Conservation (phyloP, 1,284 basidiomycete species). For the Tylopilus sp. region DNA sequence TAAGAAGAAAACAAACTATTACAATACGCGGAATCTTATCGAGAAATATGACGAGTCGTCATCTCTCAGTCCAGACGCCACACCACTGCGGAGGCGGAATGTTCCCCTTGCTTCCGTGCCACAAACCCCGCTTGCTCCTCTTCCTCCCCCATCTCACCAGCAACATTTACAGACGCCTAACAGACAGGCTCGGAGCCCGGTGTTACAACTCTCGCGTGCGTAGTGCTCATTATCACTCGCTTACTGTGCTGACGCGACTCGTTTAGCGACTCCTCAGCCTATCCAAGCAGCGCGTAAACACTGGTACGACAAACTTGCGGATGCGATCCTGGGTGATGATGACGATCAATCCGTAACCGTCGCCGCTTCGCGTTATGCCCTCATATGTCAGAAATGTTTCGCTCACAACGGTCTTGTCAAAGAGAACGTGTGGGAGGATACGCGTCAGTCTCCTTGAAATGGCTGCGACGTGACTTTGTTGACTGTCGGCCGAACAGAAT, state of each 20-base stretch:
- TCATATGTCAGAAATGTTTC: slow-evolving; percentile 93
- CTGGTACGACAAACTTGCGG: slow-evolving; percentile 87
- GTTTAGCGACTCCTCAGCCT: slow-evolving; percentile 36
- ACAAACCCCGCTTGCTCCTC: slow-evolving; percentile 21
- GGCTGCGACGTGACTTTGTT: not conserved
- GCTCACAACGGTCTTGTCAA: slow-evolving; percentile 91
- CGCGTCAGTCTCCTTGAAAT: slow-evolving; percentile 58
- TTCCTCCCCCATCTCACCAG: slow-evolving; percentile 19
- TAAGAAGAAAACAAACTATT: slow-evolving; percentile 96
- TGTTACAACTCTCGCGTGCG: slow-evolving; percentile 42
- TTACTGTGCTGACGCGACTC: slow-evolving; percentile 9
- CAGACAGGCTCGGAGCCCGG: slow-evolving; percentile 15
- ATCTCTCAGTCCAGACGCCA: slow-evolving; percentile 24
- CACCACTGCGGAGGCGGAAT: slow-evolving; percentile 35
- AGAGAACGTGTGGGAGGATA: slow-evolving; percentile 83
- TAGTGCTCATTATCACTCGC: slow-evolving; percentile 5
- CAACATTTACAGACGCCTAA: slow-evolving; percentile 23
- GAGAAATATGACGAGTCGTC: slow-evolving; percentile 81
- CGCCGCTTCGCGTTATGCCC: slow-evolving; percentile 71
- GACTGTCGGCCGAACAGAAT: slow-evolving; percentile 45
- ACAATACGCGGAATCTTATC: slow-evolving; percentile 84
- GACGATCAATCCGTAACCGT: slow-evolving; percentile 46
- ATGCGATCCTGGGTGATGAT: slow-evolving; percentile 82
- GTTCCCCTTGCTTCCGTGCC: slow-evolving; percentile 18
- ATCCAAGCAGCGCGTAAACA: slow-evolving; percentile 64